Conservation (phyloP, 805 yeast species). For the Tanozyma kutaoensis region DNA sequence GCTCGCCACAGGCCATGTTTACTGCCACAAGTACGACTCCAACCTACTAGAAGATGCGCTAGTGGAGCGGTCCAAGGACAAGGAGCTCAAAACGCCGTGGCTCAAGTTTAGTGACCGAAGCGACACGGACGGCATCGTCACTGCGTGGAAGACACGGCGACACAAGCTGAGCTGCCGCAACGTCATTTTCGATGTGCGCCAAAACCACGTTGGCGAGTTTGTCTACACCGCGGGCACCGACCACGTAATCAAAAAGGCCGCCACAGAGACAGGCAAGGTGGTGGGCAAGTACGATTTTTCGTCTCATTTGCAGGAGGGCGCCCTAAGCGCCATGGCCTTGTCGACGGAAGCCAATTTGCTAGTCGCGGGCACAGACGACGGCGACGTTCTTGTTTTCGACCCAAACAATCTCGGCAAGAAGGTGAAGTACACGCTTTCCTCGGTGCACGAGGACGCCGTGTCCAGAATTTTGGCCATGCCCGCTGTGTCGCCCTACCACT, state of each 20-base stretch:
- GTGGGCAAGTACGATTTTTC: too few species aligned
- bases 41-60: conserved; percentile 25
- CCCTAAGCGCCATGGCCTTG: conserved; percentile 16
- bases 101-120: conserved; percentile 17
- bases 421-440: conserved; percentile 31
- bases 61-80: conserved; percentile 8
- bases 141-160: conserved; percentile 74
- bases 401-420: conserved; percentile 33
- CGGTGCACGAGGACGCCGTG: conserved; percentile 66
- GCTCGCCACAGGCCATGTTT: conserved; percentile 70
- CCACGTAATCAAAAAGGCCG: conserved; percentile 62
- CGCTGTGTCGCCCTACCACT: conserved; percentile 64
- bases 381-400: conserved; percentile 52
- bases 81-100: conserved; percentile 8
- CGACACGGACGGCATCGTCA: conserved; percentile 16
- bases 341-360: conserved; percentile 36
- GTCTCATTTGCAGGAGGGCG: too few species aligned
- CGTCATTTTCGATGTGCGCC: conserved; percentile 46
- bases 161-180: conserved; percentile 84
- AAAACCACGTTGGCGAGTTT: conserved; percentile 29
- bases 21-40: conserved; percentile 44
- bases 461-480: conserved; percentile 63
- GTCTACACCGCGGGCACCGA: conserved; percentile 73
- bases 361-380: conserved; percentile 56
- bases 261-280: conserved; percentile 64